A percentile compares a stretch with the other conserved stretches of the same genome.
Conservation (phyloP, 129 eudicot genomes). For the Pseudognaphalium luteoalbum region DNA sequence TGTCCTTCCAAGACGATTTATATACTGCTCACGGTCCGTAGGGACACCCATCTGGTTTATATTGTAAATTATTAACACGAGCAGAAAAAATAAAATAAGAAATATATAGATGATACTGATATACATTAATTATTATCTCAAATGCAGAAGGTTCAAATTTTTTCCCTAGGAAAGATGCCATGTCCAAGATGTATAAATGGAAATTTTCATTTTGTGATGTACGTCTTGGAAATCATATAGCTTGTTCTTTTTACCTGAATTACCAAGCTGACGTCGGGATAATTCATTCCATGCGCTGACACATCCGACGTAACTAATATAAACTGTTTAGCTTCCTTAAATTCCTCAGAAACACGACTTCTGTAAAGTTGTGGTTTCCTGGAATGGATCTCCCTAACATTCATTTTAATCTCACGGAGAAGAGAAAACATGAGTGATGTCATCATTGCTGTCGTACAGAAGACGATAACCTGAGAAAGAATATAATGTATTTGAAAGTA, state of each 20-base stretch:
- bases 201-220: too few species aligned
- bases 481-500: not conserved
- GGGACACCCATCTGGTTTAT: conserved; percentile 80
- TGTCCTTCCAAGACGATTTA: conserved; percentile 89
- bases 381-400: conserved; percentile 84
- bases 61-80: not conserved
- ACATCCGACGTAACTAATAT: conserved; percentile 79
- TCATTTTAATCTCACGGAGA: conserved; percentile 74
- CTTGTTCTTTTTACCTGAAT: conserved; percentile 59
- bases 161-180: not conserved
- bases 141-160: not conserved
- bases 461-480: conserved; percentile 67
- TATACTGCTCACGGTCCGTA: conserved; percentile 72
- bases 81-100: not conserved
- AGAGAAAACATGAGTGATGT: conserved; percentile 80
- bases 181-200: not conserved
- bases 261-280: conserved; percentile 87
- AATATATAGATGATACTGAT: not conserved
- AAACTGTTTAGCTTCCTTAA: conserved; percentile 64
- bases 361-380: conserved; percentile 78
- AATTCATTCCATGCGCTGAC: conserved; percentile 85
- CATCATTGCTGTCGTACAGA: conserved; percentile 89
- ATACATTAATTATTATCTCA: not conserved
- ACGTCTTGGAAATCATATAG: not conserved
- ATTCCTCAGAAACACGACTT: conserved; percentile 74